Base-by-base conservation (phyloP, 805 yeast genomes). In the Ascoidea rubescens region DNA sequence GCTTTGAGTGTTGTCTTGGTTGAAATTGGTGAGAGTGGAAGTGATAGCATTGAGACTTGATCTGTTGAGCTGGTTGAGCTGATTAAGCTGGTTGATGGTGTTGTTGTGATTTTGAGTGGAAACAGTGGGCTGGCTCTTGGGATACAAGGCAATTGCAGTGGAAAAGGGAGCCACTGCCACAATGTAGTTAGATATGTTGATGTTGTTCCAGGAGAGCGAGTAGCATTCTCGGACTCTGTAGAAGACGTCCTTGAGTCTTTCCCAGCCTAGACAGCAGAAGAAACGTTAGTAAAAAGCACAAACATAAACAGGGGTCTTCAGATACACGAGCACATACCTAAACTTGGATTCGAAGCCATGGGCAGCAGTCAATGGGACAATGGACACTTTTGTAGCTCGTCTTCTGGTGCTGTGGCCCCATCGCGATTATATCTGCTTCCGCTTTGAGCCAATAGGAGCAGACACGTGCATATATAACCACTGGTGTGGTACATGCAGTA, bases 231-330 rank as follows among this genome's bases (percentile, higher is more conserved):
- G 65, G 16, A 74, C 71, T 52, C 84, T 70, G 58, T 87, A 89
- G 63, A 77, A 87, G 7, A 79, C 83, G 63, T 80, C 79, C 51
- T 78, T 80, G 17, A 89, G 72, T 56, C 82, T 75, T 63, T 88
- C 96, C 97, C 97, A 89, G 47, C 74, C 75, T 21, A 21, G 3
- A 21, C 28, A 21, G 54, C 55, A 3, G 50, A 54, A 37, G 12
- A 57, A 2, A 53, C 56, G 28, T 53, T 48, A 30, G 49, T 32
- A 33, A 46, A 56, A 49, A 51, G 54, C 16, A 53, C 54, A 32
- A 54, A 56, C n/a, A 52, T 57, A 14, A 54, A 54, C 8, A 28
- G 10, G 16, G n/a, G 47, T 17, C 7, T n/a, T 16, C 21, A 14
- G 2, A 44, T 32, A n/a, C 12, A 5, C 1, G 12, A 16, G 14